phyloP scores from a whole-genome alignment of 176 grass and related monocot genomes.

The Ensete glaucum region DNA sequence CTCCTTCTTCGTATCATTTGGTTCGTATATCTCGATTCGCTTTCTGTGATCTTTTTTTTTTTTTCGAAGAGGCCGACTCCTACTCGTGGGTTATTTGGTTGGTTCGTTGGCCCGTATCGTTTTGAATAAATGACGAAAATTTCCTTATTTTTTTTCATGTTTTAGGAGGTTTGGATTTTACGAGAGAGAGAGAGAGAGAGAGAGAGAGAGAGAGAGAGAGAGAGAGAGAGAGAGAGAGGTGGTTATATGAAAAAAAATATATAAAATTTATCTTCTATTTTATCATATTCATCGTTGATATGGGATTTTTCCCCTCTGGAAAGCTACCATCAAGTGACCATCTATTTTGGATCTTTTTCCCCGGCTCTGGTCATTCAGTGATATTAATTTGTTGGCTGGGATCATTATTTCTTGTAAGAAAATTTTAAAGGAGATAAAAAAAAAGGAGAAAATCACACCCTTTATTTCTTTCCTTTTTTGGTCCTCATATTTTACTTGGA shows the following conservation, averaged over 20 bases:
- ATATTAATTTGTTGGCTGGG: conserved; percentile 10
- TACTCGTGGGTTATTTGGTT: background rate
- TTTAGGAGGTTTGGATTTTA: background rate
- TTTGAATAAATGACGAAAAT: background rate
- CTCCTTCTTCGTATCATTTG: conserved; percentile 4
- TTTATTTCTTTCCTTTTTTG: background rate
- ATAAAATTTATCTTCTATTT: conserved; percentile 1
- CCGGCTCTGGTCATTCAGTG: conserved; percentile 10
- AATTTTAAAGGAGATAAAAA: too few relatives aligned
- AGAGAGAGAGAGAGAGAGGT: too few relatives aligned
- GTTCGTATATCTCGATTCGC: conserved; percentile 1
- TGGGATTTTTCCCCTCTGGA: background rate
- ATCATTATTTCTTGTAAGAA: too few relatives aligned
- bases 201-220: too few relatives aligned
- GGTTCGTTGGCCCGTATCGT: background rate
- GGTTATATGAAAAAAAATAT: background rate
- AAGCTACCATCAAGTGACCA: background rate
- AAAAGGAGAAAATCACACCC: too few relatives aligned
- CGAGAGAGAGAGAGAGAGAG: too few relatives aligned
- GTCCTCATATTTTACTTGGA: background rate
- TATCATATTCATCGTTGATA: background rate
- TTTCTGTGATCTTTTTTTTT: background rate
- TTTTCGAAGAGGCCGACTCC: background rate
- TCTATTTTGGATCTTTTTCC: background rate
- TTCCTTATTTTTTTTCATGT: background rate